These are phyloP conservation scores for Globisporangium cylindrosporum DNA, from an alignment of 352 stramenopile species.

Conservation along the genomic window DNA sequence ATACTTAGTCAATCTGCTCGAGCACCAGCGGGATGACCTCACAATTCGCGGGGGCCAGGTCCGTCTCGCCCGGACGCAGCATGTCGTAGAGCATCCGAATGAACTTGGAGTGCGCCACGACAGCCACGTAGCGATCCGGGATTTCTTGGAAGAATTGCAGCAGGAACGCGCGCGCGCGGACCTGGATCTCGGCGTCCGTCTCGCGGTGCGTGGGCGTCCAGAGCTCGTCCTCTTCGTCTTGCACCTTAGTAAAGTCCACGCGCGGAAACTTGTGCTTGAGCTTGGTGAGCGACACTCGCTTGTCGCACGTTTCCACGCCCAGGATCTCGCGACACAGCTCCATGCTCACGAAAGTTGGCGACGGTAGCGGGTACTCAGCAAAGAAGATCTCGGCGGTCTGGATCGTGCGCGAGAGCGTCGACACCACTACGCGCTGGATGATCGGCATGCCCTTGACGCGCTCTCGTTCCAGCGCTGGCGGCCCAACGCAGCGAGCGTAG, in stretches of 20 bases:
- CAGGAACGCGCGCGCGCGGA: conserved; percentile 46
- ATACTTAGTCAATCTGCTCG: conserved; percentile 9
- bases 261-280: conserved; percentile 50
- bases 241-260: conserved; percentile 53
- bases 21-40: conserved; percentile 50
- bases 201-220: conserved; percentile 63
- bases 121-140: conserved; percentile 49
- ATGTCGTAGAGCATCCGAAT: conserved; percentile 55
- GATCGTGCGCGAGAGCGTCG: conserved; percentile 62
- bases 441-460: conserved; percentile 50
- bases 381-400: conserved; percentile 73
- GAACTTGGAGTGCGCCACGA: conserved; percentile 71
- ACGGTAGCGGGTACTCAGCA: conserved; percentile 26
- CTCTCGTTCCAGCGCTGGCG: conserved; percentile 29
- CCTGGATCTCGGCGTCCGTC: conserved; percentile 51
- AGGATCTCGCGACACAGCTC: conserved; percentile 65
- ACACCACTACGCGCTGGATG: conserved; percentile 66
- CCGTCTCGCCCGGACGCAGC: conserved; percentile 28
- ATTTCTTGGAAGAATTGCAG: conserved; percentile 34
- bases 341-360: conserved; percentile 39
- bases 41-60: conserved; percentile 42
- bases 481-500: conserved; percentile 47
- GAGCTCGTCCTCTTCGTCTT: conserved; percentile 47
- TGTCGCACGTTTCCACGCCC: conserved; percentile 68
- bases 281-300: conserved; percentile 40